phyloP scores from a whole-genome alignment of 352 stramenopile genomes.

The Halophytophthora polymorphica region DNA sequence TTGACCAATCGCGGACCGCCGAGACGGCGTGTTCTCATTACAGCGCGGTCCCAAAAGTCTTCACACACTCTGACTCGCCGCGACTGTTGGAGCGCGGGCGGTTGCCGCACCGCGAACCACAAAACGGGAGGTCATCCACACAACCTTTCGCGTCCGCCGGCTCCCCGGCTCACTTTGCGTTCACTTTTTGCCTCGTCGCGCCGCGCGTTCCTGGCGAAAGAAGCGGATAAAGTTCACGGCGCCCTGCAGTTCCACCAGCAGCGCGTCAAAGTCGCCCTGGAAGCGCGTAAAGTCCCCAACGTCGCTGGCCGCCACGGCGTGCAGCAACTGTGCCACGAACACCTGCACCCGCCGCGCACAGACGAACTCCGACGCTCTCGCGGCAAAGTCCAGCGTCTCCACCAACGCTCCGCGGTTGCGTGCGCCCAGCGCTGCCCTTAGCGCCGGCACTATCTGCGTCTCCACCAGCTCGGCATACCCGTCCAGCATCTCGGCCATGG shows the following conservation, averaged over 20 bases:
- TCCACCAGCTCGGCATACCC: slow-evolving; percentile 57
- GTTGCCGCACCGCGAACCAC: not conserved
- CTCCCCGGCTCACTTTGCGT: not conserved
- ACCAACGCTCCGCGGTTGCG: slow-evolving; percentile 49
- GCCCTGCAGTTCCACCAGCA: slow-evolving; percentile 23
- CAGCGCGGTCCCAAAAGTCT: not conserved
- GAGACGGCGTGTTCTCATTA: not conserved
- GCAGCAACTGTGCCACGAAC: slow-evolving; percentile 51
- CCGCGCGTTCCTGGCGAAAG: slow-evolving; percentile 18
- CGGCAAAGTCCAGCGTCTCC: slow-evolving; percentile 65
- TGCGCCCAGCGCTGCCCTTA: slow-evolving; percentile 30
- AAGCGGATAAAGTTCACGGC: slow-evolving; percentile 27
- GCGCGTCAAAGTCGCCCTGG: slow-evolving; percentile 19
- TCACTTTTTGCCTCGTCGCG: slow-evolving; percentile 8
- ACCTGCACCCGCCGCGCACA: slow-evolving; percentile 64
- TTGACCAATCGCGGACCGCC: not conserved
- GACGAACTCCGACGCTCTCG: slow-evolving; percentile 68
- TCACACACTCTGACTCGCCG: not conserved
- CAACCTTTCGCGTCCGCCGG: not conserved
- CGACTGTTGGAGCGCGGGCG: not conserved
- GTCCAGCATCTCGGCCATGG: slow-evolving; percentile 68
- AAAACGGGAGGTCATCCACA: not conserved
- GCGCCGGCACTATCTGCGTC: slow-evolving; percentile 46
- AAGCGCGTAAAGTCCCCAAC: slow-evolving; percentile 25
- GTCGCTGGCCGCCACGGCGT: slow-evolving; percentile 47